phyloP scores from a whole-genome alignment of 352 stramenopile species.

The Phytopythium delawarense region DNA sequence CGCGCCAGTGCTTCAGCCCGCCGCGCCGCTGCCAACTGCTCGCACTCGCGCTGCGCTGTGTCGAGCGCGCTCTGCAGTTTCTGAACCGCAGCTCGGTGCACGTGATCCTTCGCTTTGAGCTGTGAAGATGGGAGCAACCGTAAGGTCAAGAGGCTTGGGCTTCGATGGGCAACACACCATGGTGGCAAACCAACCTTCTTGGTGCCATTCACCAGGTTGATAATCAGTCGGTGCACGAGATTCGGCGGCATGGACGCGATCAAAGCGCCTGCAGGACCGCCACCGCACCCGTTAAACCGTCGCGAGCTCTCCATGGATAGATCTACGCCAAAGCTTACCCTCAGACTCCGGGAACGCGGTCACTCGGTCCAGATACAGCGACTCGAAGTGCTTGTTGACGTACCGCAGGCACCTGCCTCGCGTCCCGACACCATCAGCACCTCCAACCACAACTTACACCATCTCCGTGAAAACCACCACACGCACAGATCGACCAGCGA shows the following conservation, averaged over 20 bases:
- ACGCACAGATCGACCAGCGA: constrained; percentile 58
- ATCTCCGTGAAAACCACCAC: neutral
- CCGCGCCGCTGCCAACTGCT: constrained; percentile 31
- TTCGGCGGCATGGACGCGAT: constrained; percentile 58
- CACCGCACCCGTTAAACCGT: neutral
- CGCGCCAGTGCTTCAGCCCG: constrained; percentile 26
- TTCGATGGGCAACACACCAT: too few species aligned
- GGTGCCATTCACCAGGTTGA: constrained; percentile 51
- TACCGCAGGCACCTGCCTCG: constrained; percentile 46
- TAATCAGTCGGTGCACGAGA: constrained; percentile 65
- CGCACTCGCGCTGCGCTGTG: constrained; percentile 17
- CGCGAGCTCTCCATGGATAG: too few species aligned
- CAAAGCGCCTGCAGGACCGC: constrained; percentile 28
- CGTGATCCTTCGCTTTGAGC: constrained; percentile 36
- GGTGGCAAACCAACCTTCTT: constrained; percentile 29
- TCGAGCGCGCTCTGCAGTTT: constrained; percentile 26
- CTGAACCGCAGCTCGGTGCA: constrained; percentile 27
- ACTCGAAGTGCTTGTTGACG: constrained; percentile 68
- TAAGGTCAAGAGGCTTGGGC: neutral
- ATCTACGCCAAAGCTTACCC: constrained; percentile 22
- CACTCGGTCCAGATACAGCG: constrained; percentile 62
- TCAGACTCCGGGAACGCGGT: constrained; percentile 48
- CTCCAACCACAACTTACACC: neutral
- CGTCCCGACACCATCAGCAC: neutral
- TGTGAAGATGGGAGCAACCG: constrained; percentile 5